These are phyloP conservation scores for Aureobasidium zeae DNA, from an alignment of 2,329 filamentous ascomycete species.

Conservation along the genomic window DNA sequence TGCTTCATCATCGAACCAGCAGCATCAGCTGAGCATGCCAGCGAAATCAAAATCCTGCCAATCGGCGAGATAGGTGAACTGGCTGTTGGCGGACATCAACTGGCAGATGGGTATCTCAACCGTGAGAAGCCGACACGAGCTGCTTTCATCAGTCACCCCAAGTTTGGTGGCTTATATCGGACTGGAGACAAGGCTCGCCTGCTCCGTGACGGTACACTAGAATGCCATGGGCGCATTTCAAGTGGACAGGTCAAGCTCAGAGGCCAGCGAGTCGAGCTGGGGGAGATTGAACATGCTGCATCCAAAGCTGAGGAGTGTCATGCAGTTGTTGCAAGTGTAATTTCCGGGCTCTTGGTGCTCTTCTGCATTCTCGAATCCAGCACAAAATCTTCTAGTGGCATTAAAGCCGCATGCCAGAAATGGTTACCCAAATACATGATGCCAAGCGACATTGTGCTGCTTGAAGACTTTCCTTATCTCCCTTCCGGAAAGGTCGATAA, in stretches of 20 bases:
- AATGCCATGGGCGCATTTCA: conserved; percentile 71
- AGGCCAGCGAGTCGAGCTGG: conserved; percentile 73
- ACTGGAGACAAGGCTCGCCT: conserved; percentile 78
- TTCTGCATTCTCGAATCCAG: conserved; percentile 55
- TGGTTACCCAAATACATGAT: conserved; percentile 84
- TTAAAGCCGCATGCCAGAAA: conserved; percentile 53
- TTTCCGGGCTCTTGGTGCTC: conserved; percentile 59
- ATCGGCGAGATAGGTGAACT: conserved; percentile 67
- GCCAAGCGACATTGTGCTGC: conserved; percentile 60
- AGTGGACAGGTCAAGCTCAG: conserved; percentile 79
- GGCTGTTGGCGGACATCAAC: conserved; percentile 68
- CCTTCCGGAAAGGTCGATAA: conserved; percentile 73
- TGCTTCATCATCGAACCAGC: conserved; percentile 56
- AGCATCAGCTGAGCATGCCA: conserved; percentile 17
- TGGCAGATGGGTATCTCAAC: conserved; percentile 76
- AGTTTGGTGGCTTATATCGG: conserved; percentile 64
- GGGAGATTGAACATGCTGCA: conserved; percentile 55
- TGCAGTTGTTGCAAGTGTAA: conserved; percentile 55
- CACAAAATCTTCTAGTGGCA: conserved; percentile 31
- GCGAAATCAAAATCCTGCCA: conserved; percentile 47
- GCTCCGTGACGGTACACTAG: conserved; percentile 57
- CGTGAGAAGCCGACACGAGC: conserved; percentile 62
- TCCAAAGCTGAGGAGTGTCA: conserved; percentile 52
- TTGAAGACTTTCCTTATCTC: conserved; percentile 60
- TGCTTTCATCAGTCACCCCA: conserved; percentile 58